Evolutionary conservation across 495 filamentous ascomycete genomes (phyloP), one percentile per base, ranked within the genome.

Genomic region (Penicillium herquei): DNA sequence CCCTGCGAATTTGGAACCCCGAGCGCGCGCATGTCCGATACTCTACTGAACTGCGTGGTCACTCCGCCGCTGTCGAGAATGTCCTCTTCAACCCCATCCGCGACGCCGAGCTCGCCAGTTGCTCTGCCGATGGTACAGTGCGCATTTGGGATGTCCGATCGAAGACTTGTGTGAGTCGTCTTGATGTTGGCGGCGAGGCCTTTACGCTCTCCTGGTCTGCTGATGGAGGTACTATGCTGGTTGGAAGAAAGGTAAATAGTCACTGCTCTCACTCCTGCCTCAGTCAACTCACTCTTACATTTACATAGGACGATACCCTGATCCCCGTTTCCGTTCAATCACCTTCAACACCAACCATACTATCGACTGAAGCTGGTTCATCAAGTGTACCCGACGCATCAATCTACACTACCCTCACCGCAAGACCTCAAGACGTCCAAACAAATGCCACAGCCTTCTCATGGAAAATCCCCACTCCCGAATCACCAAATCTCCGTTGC

Each of bases 131-230:
- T 69, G 92, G 92, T 1, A 86, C 87, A 13, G 88, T 96, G 55
- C 84, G 88, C 56, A 85, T 98, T 59, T 98, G 94, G 94, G 95
- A 98, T 67, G 90, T 96, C 14, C 81, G 92, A 58, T 89, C 82
- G 18, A 93, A 91, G 70, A 81, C 73, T 5, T 90, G 88, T 51
- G 81, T 90, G 35, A 91, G 90, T 61, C 88, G 88, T 55, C 76
- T 92, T 2, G 90, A 89, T 67, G 83, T 89, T n/a, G 85, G 87
- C 33, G 91, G 90, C 7, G 87, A 89, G 66, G 88, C 90, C 8
- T 89, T 95, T 56, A 89, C 85, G 12, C 76, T 96, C 50, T 87
- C 86, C 6, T 98, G 94, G 92, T 84, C 81, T 49, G 91, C 91
- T n/a, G 88, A 94, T 65, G 95, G 95, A 4, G 83, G 78, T 42